phyloP scores from a whole-genome alignment of 1,284 basidiomycete genomes.

The Trichosporon sp. region DNA sequence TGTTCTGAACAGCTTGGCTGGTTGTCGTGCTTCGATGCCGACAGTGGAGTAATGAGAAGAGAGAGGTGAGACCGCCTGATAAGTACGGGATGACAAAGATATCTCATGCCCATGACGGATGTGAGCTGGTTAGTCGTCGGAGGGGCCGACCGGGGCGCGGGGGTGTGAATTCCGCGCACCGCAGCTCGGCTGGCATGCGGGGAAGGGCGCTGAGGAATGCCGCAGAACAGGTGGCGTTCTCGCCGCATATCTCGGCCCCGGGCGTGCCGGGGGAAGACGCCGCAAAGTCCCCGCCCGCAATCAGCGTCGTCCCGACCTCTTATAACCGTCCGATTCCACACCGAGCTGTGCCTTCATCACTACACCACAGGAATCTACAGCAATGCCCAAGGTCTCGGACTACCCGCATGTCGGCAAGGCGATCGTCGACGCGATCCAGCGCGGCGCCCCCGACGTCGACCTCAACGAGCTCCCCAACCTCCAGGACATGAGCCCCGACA shows the following conservation, averaged over 20 bases:
- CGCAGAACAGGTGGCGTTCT: neutral
- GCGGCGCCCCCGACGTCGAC: slow-evolving; percentile 23
- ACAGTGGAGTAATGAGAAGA: too few species aligned
- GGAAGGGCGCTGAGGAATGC: neutral
- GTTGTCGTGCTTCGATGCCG: too few species aligned
- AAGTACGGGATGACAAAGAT: slow-evolving; percentile 6
- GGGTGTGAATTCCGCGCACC: neutral
- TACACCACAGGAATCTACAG: neutral
- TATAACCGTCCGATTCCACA: neutral
- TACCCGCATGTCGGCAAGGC: slow-evolving; percentile 25
- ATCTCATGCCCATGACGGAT: neutral
- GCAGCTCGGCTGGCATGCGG: too few species aligned
- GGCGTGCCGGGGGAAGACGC: neutral
- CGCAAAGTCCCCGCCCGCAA: neutral
- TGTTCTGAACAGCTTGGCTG: neutral
- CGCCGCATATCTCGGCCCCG: slow-evolving; percentile 2
- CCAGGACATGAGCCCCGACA: slow-evolving; percentile 51
- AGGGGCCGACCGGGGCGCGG: neutral
- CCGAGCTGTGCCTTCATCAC: neutral
- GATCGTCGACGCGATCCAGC: slow-evolving; percentile 20
- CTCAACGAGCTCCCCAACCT: slow-evolving; percentile 53
- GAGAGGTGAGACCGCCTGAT: too few species aligned
- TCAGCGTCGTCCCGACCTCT: neutral
- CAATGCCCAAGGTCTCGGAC: slow-evolving; percentile 21
- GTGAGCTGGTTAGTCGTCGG: neutral